A percentile compares a stretch with the other conserved stretches of the same genome.
Conservation (phyloP, 2,329 filamentous ascomycete genomes). For the Exophiala sideris region DNA sequence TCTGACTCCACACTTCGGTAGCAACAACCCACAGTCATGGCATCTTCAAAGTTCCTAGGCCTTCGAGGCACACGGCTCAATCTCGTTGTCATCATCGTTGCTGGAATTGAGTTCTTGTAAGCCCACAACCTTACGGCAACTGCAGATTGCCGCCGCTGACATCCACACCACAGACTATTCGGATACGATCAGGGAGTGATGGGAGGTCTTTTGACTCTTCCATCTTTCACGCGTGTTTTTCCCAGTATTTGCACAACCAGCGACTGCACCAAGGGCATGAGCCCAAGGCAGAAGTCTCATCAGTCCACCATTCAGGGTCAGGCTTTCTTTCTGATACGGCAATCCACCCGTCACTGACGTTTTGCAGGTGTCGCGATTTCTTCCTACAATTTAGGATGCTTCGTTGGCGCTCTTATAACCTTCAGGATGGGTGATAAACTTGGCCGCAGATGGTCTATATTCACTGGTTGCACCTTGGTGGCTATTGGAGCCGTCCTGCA, state of each 20-base stretch:
- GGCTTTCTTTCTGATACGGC: conserved; percentile 31
- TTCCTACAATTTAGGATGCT: conserved; percentile 46
- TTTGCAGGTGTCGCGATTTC: conserved; percentile 31
- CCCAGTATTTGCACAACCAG: conserved; percentile 44
- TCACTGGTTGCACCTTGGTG: conserved; percentile 49
- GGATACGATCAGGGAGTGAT: conserved; percentile 66
- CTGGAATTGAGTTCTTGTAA: not conserved
- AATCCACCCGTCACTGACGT: conserved; percentile 11
- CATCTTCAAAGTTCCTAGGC: not conserved
- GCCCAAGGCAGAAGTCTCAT: conserved; percentile 22
- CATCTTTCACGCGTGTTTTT: conserved; percentile 56
- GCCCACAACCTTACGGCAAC: not conserved
- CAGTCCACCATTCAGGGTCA: conserved; percentile 32
- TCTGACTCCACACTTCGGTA: not conserved
- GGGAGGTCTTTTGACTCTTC: conserved; percentile 68
- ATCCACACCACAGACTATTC: not conserved
- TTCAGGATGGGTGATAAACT: conserved; percentile 51
- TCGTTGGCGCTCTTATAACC: conserved; percentile 47
- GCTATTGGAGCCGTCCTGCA: conserved; percentile 35
- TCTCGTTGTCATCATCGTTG: not conserved
- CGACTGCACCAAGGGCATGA: conserved; percentile 19
- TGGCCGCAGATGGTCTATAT: conserved; percentile 51
- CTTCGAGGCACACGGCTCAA: not conserved
- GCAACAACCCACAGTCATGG: not conserved
- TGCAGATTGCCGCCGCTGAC: not conserved